Percentiles rank a stretch among this genome's conserved stretches.
phyloP scores from a whole-genome alignment of 306 rosid species.

The Begonia loranthoides region DNA sequence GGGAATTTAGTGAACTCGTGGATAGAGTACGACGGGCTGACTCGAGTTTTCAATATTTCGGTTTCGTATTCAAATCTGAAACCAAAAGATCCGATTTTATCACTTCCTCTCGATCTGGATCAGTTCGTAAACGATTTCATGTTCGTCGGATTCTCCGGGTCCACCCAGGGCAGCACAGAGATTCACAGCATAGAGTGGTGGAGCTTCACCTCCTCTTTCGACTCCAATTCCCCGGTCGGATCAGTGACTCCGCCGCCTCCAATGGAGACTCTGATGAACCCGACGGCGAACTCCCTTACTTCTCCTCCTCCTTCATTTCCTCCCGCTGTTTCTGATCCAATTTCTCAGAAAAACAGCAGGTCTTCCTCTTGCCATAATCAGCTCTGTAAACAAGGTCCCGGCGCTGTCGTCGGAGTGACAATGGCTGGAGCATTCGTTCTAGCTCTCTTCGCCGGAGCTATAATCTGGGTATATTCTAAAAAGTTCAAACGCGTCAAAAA shows the following conservation, averaged over 20 bases:
- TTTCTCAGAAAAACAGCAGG: slow-evolving; percentile 31
- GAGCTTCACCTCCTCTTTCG: slow-evolving; percentile 73
- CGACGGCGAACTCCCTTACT: slow-evolving; percentile 36
- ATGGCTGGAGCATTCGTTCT: slow-evolving; percentile 78
- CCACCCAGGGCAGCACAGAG: slow-evolving; percentile 97
- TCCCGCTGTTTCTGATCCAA: slow-evolving; percentile 27
- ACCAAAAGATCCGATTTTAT: slow-evolving; percentile 59
- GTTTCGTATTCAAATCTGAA: slow-evolving; percentile 87
- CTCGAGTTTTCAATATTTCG: slow-evolving; percentile 36
- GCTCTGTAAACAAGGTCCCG: slow-evolving; percentile 63
- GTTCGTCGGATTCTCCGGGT: slow-evolving; percentile 94
- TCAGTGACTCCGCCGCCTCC: slow-evolving; percentile 56
- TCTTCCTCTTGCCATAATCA: slow-evolving; percentile 64
- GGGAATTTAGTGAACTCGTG: slow-evolving; percentile 68
- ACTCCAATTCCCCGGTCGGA: slow-evolving; percentile 13
- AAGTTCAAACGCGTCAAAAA: slow-evolving; percentile 45
- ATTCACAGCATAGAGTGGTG: slow-evolving; percentile 79
- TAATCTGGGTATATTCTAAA: slow-evolving; percentile 77
- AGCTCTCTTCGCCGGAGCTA: slow-evolving; percentile 64
- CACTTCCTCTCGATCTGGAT: slow-evolving; percentile 52
- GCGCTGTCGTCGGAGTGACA: slow-evolving; percentile 91
- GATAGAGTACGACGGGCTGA: slow-evolving; percentile 70
- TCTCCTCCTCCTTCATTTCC: slow-evolving; percentile 65
- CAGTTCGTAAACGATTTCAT: slow-evolving; percentile 63
- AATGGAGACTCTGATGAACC: slow-evolving; percentile 40